phyloP scores from a whole-genome alignment of 2,329 filamentous ascomycete species.

The Claviceps pusilla region DNA sequence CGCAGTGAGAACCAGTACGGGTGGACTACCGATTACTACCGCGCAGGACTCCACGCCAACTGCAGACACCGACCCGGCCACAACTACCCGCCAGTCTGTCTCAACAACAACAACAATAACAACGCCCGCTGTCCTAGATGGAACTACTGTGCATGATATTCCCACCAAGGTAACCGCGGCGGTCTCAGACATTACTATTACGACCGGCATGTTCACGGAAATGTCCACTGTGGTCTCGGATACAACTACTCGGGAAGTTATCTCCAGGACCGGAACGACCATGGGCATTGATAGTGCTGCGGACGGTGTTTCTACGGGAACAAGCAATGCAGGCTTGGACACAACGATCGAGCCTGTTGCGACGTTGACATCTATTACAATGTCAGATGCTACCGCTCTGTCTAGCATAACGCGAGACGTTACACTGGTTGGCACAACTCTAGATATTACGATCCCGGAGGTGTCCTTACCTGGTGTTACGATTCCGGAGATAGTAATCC shows the following conservation, averaged over 20 bases:
- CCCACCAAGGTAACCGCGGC: background rate
- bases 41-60: background rate
- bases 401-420: too few species aligned
- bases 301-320: background rate
- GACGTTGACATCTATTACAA: background rate
- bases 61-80: background rate
- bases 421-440: too few species aligned
- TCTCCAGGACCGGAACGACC: background rate
- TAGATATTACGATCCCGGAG: too few species aligned
- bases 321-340: background rate
- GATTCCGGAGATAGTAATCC: too few species aligned
- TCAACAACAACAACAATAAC: background rate
- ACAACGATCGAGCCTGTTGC: background rate
- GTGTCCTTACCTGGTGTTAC: too few species aligned
- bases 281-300: background rate
- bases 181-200: background rate
- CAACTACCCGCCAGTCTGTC: background rate
- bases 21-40: background rate
- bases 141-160: background rate
- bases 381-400: background rate
- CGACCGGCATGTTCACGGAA: background rate
- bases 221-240: background rate
- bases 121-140: background rate
- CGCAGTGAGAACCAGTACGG: too few species aligned
- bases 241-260: background rate